Evolutionary conservation across 2,329 filamentous ascomycete species (phyloP).

Genomic region (Lasiodiplodia sp.): DNA sequence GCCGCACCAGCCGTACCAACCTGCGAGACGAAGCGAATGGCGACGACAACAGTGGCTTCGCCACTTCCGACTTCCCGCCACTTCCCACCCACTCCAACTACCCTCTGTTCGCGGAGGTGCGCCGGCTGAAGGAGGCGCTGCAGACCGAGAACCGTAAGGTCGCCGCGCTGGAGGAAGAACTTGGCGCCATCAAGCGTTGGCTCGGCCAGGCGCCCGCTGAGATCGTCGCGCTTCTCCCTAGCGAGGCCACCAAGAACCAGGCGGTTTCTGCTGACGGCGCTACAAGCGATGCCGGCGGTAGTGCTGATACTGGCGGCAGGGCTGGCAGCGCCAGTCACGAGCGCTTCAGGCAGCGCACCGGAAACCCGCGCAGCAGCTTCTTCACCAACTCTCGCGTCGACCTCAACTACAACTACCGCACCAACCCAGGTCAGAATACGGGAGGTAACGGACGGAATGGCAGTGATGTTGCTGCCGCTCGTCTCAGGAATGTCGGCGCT

Average conservation of each 20-base stretch:
- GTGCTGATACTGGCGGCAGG: neutral
- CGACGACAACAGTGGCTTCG: neutral
- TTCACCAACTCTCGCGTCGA: neutral
- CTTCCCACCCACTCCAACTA: neutral
- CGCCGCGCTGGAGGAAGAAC: neutral
- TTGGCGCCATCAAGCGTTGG: slow-evolving; percentile 2
- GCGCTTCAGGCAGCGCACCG: neutral
- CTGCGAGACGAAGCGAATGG: neutral
- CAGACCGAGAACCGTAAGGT: too few relatives aligned
- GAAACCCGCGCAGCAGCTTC: neutral
- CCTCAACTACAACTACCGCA: neutral
- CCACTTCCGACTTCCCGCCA: neutral
- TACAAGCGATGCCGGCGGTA: too few relatives aligned
- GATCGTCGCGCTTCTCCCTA: neutral
- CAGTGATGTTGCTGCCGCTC: too few relatives aligned
- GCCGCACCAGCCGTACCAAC: neutral
- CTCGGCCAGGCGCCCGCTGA: neutral
- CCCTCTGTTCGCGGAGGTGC: neutral
- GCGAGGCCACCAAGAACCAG: neutral
- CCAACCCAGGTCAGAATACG: neutral
- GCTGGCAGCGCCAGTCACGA: neutral
- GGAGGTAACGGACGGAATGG: neutral
- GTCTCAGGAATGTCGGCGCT: too few relatives aligned
- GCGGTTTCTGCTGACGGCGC: neutral
- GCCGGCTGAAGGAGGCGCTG: neutral